Percentiles rank a stretch among this genome's conserved stretches.
Conservation (phyloP, 1,284 basidiomycete species). For the Golubevia sp. region DNA sequence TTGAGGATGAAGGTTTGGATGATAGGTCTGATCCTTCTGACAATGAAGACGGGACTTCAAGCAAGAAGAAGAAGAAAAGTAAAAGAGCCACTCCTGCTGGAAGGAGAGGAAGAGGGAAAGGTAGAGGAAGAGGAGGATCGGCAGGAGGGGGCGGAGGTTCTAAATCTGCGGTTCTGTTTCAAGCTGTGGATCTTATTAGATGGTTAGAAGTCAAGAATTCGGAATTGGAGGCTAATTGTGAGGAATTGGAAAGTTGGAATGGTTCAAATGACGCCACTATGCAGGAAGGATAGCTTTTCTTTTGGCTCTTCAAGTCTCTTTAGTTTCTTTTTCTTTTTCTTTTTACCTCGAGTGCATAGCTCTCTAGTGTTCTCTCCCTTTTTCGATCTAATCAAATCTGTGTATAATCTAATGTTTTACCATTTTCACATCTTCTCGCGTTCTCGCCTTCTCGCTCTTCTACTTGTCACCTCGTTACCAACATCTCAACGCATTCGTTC, state of each 20-base stretch:
- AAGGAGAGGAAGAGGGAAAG: slow-evolving; percentile 40
- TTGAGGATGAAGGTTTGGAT: slow-evolving; percentile 33
- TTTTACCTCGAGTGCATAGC: too few species aligned
- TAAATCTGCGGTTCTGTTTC: slow-evolving; percentile 57
- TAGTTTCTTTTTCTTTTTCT: too few species aligned
- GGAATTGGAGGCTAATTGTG: slow-evolving; percentile 31
- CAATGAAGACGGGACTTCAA: slow-evolving; percentile 3
- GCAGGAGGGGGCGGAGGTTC: slow-evolving; percentile 53
- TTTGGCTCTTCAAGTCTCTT: too few species aligned
- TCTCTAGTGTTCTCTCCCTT: too few species aligned
- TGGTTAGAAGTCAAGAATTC: slow-evolving; percentile 52
- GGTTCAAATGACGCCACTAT: too few species aligned
- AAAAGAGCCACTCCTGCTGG: slow-evolving; percentile 4
- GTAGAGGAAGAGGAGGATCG: slow-evolving; percentile 49
- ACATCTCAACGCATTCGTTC: too few species aligned
- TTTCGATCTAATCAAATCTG: too few species aligned
- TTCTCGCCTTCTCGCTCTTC: too few species aligned
- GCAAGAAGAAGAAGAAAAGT: slow-evolving; percentile 28
- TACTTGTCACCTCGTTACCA: too few species aligned
- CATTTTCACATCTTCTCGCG: too few species aligned
- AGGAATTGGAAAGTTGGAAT: slow-evolving; percentile 22
- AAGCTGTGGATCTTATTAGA: slow-evolving; percentile 53
- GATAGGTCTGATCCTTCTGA: background rate
- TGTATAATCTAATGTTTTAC: too few species aligned
- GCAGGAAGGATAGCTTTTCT: too few species aligned